A percentile compares a stretch with the other conserved stretches of the same genome.
Evolutionary conservation across 768 basidiomycete species (phyloP).

Genomic region (Grammothele lineata): DNA sequence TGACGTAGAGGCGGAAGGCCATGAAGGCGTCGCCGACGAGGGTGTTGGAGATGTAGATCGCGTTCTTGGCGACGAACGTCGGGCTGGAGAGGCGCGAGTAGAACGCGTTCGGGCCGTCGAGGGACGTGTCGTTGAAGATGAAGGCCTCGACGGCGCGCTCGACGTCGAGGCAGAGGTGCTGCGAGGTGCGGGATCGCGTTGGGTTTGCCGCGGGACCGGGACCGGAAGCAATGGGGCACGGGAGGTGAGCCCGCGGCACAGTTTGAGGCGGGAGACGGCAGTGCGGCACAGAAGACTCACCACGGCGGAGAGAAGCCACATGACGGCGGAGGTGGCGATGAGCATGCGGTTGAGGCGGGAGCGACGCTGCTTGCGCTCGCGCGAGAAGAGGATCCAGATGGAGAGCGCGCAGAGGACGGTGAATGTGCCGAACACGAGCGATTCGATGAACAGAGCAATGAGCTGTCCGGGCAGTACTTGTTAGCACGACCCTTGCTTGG

Average conservation of each 20-base stretch:
- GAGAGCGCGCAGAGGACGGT: constrained; percentile 10
- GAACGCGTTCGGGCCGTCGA: background rate
- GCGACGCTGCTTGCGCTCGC: background rate
- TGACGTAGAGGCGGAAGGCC: constrained; percentile 10
- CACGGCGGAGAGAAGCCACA: constrained; percentile 7
- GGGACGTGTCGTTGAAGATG: background rate
- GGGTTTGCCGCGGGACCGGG: no score
- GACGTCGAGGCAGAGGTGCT: constrained; percentile 7
- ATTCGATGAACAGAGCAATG: constrained; percentile 13
- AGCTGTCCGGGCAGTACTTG: background rate
- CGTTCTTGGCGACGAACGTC: constrained; percentile 9
- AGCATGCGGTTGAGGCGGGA: constrained; percentile 5
- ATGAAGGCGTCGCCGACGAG: constrained; percentile 11
- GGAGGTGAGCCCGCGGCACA: no score
- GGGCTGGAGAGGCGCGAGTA: constrained; percentile 2
- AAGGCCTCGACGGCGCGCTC: constrained; percentile 4
- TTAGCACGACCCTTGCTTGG: background rate
- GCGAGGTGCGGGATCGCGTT: background rate
- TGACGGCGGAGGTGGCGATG: constrained; percentile 4
- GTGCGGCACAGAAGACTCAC: no score
- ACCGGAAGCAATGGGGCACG: no score
- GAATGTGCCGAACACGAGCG: constrained; percentile 11
- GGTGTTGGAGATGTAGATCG: constrained; percentile 9
- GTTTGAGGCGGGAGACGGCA: no score
- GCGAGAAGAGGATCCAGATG: constrained; percentile 10